Evolutionary conservation across 257 asterid species (phyloP).

Genomic region (Ilex asprella): DNA sequence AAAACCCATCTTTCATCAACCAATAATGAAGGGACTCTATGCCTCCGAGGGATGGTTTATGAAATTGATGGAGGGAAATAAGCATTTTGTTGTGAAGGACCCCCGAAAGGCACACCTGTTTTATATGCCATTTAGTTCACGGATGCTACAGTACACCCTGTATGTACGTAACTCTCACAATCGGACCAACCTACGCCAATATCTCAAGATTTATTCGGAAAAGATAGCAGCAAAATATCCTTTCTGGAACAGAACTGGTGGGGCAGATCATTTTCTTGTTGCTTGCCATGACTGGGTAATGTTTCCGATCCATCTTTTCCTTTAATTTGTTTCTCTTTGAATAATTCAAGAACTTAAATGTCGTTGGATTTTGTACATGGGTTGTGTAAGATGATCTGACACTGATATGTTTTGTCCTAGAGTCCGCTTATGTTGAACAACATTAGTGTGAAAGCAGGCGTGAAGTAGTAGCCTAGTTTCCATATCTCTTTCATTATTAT

Average conservation of each 20-base stretch:
- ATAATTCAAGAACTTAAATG: too few species aligned
- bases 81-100: constrained; percentile 58
- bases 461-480: too few species aligned
- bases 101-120: constrained; percentile 78
- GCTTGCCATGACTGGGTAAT: constrained; percentile 97
- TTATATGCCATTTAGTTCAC: constrained; percentile 86
- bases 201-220: constrained; percentile 68
- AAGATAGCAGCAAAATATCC: constrained; percentile 69
- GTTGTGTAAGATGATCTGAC: too few species aligned
- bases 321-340: too few species aligned
- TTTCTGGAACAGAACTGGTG: constrained; percentile 91
- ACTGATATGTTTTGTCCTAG: too few species aligned
- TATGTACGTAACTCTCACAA: constrained; percentile 74
- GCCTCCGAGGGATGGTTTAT: constrained; percentile 98
- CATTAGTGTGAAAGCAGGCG: too few species aligned
- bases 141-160: constrained; percentile 53
- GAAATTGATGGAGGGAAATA: constrained; percentile 86
- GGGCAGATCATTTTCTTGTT: constrained; percentile 89
- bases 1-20: constrained; percentile 86
- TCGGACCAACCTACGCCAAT: constrained; percentile 60
- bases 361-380: too few species aligned
- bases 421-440: too few species aligned
- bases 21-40: constrained; percentile 66
- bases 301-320: constrained; percentile 1
- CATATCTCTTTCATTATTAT: too few species aligned